A percentile compares a stretch with the other conserved stretches of the same genome.
phyloP scores from a whole-genome alignment of 2,329 filamentous ascomycete species.

The Elsinoe necatrix region DNA sequence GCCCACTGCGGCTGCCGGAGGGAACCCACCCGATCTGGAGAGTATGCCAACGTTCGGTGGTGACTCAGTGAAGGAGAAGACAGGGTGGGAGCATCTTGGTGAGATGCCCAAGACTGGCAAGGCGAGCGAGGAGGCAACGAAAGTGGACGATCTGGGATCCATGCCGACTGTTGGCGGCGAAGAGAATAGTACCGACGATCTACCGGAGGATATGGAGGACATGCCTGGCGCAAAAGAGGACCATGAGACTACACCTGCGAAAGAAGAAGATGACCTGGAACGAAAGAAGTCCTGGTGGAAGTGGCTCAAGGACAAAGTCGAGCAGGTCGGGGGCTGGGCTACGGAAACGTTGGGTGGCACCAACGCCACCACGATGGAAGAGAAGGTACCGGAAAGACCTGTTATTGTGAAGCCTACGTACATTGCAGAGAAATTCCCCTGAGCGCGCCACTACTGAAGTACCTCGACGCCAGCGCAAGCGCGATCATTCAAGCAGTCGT shows the following conservation, averaged over 20 bases:
- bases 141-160: background rate
- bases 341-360: slow-evolving; percentile 10
- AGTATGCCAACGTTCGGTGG: background rate
- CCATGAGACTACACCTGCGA: background rate
- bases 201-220: background rate
- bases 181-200: background rate
- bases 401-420: background rate
- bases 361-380: background rate
- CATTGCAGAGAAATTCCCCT: background rate
- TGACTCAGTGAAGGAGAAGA: background rate
- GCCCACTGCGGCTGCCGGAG: background rate
- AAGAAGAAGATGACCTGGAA: background rate
- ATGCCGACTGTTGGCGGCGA: slow-evolving; percentile 6
- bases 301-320: slow-evolving; percentile 16
- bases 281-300: slow-evolving; percentile 16
- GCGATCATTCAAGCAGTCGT: too few species aligned
- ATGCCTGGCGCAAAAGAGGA: slow-evolving; percentile 1
- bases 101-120: slow-evolving; percentile 6
- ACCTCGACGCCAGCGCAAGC: background rate
- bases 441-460: background rate
- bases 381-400: slow-evolving; percentile 1
- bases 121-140: background rate
- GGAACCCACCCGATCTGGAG: background rate
- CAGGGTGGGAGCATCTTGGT: slow-evolving; percentile 10
- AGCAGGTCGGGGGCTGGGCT: slow-evolving; percentile 17